Evolutionary conservation across 2,329 filamentous ascomycete species (phyloP).

Genomic region (Scleromitrula shiraiana): DNA sequence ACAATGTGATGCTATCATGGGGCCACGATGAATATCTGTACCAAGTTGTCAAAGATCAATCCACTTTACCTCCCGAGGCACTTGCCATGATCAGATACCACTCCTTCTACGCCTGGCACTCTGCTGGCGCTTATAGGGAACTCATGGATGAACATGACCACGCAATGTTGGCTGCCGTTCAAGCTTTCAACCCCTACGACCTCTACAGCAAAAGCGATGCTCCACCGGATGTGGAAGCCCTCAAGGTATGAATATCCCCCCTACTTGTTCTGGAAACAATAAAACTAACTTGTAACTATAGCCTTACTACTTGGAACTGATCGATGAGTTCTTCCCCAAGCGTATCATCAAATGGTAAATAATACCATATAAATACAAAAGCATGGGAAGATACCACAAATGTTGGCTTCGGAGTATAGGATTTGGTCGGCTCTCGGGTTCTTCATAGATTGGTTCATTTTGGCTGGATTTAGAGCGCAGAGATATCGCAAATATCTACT

Average conservation of each 20-base stretch:
- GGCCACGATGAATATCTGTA: conserved; percentile 86
- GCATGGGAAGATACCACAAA: too few species aligned
- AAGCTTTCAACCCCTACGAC: conserved; percentile 86
- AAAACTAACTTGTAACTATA: conserved; percentile 26
- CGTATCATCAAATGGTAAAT: conserved; percentile 63
- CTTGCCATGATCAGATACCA: conserved; percentile 91
- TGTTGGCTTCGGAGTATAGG: too few species aligned
- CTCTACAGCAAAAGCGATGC: conserved; percentile 87
- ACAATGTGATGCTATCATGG: conserved; percentile 86
- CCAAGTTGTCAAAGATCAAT: conserved; percentile 78
- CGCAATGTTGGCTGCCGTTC: conserved; percentile 71
- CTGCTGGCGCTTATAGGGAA: conserved; percentile 67
- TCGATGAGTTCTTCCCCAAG: conserved; percentile 65
- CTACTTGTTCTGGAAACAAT: not conserved
- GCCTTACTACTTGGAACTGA: conserved; percentile 67
- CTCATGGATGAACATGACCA: conserved; percentile 80
- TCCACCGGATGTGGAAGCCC: conserved; percentile 63
- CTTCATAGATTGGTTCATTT: too few species aligned
- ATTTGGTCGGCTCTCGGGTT: too few species aligned
- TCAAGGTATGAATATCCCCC: conserved; percentile 50
- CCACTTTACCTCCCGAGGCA: conserved; percentile 67
- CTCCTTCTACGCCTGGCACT: conserved; percentile 89
- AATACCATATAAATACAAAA: too few species aligned
- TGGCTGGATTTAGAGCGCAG: too few species aligned
- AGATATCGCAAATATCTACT: too few species aligned